phyloP scores from a whole-genome alignment of 1,284 basidiomycete species.

The Quambalaria eucalypti region DNA sequence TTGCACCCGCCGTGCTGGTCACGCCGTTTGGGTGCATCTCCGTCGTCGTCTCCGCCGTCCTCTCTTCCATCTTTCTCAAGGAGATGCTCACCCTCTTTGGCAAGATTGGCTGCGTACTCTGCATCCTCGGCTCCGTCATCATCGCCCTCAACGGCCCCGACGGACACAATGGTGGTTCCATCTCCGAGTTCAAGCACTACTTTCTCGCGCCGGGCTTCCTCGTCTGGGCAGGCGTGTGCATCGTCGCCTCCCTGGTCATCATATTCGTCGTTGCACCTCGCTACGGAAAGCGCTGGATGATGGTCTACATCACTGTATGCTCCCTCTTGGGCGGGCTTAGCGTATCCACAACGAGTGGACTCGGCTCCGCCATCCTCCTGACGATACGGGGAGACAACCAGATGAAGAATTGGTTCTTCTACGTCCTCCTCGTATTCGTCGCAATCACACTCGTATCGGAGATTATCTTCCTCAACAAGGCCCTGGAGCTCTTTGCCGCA shows the following conservation, averaged over 20 bases:
- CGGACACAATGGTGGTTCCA: slow-evolving; percentile 70
- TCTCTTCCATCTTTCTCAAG: slow-evolving; percentile 85
- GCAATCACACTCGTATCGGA: slow-evolving; percentile 73
- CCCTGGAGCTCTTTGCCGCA: slow-evolving; percentile 89
- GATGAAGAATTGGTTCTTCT: slow-evolving; percentile 55
- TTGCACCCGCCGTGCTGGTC: slow-evolving; percentile 79
- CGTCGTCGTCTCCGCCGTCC: slow-evolving; percentile 84
- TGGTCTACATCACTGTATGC: slow-evolving; percentile 71
- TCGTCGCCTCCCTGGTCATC: slow-evolving; percentile 27
- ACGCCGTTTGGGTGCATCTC: slow-evolving; percentile 94
- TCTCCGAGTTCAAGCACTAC: slow-evolving; percentile 66
- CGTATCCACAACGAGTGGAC: slow-evolving; percentile 87
- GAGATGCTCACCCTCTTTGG: slow-evolving; percentile 59
- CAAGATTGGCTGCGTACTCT: slow-evolving; percentile 67
- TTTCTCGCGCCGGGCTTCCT: slow-evolving; percentile 84
- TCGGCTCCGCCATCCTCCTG: slow-evolving; percentile 82
- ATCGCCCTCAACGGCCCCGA: slow-evolving; percentile 66
- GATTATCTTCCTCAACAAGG: slow-evolving; percentile 93
- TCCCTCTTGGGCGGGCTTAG: slow-evolving; percentile 93
- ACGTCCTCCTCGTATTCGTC: slow-evolving; percentile 66
- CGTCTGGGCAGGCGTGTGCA: slow-evolving; percentile 56
- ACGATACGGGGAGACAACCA: slow-evolving; percentile 77
- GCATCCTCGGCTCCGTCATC: slow-evolving; percentile 69
- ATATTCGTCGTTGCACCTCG: slow-evolving; percentile 68
- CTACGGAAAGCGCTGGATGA: slow-evolving; percentile 85